Evolutionary conservation across 129 eudicot species (phyloP).

Genomic region (Arctium lappa): DNA sequence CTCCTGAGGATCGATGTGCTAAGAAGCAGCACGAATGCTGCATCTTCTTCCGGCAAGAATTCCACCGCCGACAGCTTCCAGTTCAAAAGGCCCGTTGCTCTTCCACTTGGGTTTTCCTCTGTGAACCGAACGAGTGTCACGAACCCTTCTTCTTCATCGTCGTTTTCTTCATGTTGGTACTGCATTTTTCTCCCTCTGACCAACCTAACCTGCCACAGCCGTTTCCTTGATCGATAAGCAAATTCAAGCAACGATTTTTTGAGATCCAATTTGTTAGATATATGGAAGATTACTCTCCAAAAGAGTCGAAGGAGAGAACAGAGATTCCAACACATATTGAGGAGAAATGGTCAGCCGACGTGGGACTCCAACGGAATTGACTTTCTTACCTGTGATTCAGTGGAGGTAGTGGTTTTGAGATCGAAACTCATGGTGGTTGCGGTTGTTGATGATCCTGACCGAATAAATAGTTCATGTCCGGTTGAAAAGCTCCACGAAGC

Average conservation of each 20-base stretch:
- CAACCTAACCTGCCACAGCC: constrained; percentile 42
- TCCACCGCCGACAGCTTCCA: constrained; percentile 75
- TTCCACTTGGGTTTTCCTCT: constrained; percentile 71
- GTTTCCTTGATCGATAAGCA: neutral
- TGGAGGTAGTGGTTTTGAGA: constrained; percentile 24
- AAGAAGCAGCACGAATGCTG: constrained; percentile 55
- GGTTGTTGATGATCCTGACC: constrained; percentile 43
- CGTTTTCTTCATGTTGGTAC: constrained; percentile 32
- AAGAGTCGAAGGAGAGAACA: neutral
- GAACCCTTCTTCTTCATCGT: constrained; percentile 56
- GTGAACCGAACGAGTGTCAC: constrained; percentile 72
- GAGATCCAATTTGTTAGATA: neutral
- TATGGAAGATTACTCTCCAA: neutral
- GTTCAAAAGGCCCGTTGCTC: constrained; percentile 83
- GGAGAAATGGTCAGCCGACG: neutral
- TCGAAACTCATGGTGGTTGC: constrained; percentile 38
- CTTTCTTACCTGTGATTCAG: constrained; percentile 41
- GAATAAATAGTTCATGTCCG: constrained; percentile 55
- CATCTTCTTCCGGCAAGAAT: constrained; percentile 82
- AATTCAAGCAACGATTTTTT: neutral
- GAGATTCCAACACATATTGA: neutral
- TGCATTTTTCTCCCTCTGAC: constrained; percentile 74
- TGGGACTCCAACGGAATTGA: neutral
- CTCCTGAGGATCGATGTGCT: constrained; percentile 55
- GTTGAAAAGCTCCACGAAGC: constrained; percentile 79